phyloP scores from a whole-genome alignment of 2,329 filamentous ascomycete genomes.

The Microsporum canis region DNA sequence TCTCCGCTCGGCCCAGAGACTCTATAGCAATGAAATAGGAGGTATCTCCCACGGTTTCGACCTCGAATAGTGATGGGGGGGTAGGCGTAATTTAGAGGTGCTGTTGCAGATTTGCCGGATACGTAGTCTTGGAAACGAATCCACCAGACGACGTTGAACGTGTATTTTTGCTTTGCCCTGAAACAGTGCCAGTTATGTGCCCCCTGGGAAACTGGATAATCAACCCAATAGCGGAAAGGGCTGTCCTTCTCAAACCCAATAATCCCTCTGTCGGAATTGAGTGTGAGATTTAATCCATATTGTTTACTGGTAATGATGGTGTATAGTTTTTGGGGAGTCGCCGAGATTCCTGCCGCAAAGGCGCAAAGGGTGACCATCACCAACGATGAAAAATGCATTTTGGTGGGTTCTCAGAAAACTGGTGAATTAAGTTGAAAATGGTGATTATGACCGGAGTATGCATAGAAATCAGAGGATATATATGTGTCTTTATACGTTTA shows the following conservation, averaged over 20 bases:
- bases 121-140: background rate
- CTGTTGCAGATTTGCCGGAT: background rate
- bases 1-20: background rate
- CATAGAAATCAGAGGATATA: background rate
- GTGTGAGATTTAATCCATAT: background rate
- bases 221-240: background rate
- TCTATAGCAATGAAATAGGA: background rate
- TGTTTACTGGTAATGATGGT: background rate
- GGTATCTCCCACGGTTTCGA: background rate
- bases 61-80: background rate
- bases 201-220: background rate
- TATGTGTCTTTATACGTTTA: background rate
- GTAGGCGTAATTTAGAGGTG: background rate
- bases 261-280: background rate
- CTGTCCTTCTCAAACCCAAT: background rate
- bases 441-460: background rate
- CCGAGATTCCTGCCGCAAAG: background rate
- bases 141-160: background rate
- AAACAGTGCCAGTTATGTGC: background rate
- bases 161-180: background rate
- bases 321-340: background rate
- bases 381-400: background rate
- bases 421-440: background rate
- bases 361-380: background rate
- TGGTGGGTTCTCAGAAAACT: background rate